A percentile compares a stretch with the other conserved stretches of the same genome.
phyloP scores from a whole-genome alignment of 805 yeast genomes.

The Isabelozyma gotoi region DNA sequence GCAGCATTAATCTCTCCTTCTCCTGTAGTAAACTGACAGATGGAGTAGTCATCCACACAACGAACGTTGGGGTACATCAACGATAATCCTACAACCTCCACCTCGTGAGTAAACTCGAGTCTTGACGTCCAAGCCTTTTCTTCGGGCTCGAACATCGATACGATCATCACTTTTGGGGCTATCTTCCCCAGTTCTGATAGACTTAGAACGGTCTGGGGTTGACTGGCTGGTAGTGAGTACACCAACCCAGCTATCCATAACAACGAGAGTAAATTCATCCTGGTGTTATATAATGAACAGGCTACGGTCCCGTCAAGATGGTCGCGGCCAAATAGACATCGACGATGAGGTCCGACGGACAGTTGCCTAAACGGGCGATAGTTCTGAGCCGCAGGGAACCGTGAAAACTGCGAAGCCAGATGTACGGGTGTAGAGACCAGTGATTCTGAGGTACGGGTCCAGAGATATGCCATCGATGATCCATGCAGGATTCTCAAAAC shows the following conservation, averaged over 20 bases:
- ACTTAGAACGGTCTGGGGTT: neutral
- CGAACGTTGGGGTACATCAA: conserved; percentile 57
- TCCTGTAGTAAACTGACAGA: conserved; percentile 65
- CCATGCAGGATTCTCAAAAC: neutral
- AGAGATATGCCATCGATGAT: too few relatives aligned
- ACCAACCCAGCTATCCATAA: neutral
- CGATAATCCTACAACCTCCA: conserved; percentile 63
- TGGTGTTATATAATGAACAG: too few relatives aligned
- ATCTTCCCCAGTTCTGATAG: neutral
- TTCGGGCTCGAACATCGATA: conserved; percentile 57
- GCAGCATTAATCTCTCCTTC: conserved; percentile 73
- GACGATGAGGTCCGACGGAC: neutral
- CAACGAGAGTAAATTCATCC: neutral
- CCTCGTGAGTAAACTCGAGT: conserved; percentile 49
- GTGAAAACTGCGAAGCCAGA: too few relatives aligned
- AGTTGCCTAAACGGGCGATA: neutral
- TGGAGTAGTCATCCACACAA: conserved; percentile 51
- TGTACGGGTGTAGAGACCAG: neutral
- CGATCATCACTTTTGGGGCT: conserved; percentile 51
- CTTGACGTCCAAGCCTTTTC: conserved; percentile 51
- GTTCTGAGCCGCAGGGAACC: neutral
- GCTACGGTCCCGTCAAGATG: too few relatives aligned
- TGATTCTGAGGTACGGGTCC: too few relatives aligned
- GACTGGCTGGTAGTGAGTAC: neutral
- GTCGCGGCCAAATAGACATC: too few relatives aligned